A percentile compares a stretch with the other conserved stretches of the same genome.
Evolutionary conservation across 1,284 basidiomycete genomes (phyloP).

Genomic region (Fomitopsis schrenkii): DNA sequence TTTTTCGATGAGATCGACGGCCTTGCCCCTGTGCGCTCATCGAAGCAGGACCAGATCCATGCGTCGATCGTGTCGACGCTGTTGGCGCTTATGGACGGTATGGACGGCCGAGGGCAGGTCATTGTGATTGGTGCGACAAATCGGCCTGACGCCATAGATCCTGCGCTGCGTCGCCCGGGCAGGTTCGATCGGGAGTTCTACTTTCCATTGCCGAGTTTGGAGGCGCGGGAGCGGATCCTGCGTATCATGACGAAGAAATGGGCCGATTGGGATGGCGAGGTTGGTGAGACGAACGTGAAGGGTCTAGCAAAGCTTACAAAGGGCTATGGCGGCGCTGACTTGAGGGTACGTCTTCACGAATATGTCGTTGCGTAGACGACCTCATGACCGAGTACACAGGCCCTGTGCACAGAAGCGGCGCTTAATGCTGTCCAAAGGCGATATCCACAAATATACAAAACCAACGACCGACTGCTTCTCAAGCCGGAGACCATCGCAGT

Average conservation of each 20-base stretch:
- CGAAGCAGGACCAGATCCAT: constrained; percentile 99
- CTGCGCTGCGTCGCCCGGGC: constrained; percentile 91
- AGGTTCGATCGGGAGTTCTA: constrained; percentile 99
- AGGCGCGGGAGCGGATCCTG: constrained; percentile 87
- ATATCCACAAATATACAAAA: constrained; percentile 98
- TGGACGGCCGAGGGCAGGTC: constrained; percentile 97
- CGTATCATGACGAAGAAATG: constrained; percentile 90
- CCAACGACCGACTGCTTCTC: constrained; percentile 81
- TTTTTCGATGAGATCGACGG: constrained; percentile 99
- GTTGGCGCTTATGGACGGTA: constrained; percentile 98
- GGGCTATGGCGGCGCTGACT: constrained; percentile 96
- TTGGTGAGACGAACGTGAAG: constrained; percentile 52
- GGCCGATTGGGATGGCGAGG: constrained; percentile 77
- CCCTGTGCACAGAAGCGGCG: constrained; percentile 94
- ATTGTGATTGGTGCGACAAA: constrained; percentile 99
- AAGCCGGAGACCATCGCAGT: constrained; percentile 87
- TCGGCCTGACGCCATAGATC: constrained; percentile 94
- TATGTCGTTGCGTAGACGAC: background rate
- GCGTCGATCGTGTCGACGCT: constrained; percentile 97
- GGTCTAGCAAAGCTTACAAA: constrained; percentile 90
- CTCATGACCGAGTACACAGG: constrained; percentile 40
- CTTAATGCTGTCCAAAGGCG: constrained; percentile 94
- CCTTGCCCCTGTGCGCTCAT: constrained; percentile 94
- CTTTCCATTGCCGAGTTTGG: constrained; percentile 86
- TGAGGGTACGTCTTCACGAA: constrained; percentile 62